These are phyloP conservation scores for Quercus gilva DNA, from an alignment of 306 rosid species.

Conservation along the genomic window DNA sequence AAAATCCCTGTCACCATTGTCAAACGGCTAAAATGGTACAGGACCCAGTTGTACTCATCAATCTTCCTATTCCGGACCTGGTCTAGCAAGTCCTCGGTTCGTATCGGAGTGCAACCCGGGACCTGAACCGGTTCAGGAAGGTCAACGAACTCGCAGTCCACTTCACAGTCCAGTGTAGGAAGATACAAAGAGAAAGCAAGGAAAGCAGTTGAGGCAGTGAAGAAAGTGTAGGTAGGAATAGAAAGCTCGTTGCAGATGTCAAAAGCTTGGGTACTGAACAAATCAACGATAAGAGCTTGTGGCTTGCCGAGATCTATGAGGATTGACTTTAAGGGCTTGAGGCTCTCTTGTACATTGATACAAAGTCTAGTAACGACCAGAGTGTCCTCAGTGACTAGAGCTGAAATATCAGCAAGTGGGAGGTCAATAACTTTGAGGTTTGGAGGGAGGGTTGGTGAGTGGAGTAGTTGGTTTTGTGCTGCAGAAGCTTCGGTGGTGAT, in stretches of 20 bases:
- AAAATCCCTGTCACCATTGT: constrained; percentile 28
- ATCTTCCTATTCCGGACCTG: constrained; percentile 28
- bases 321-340: constrained; percentile 15
- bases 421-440: constrained; percentile 33
- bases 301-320: constrained; percentile 22
- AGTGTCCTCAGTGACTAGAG: not conserved
- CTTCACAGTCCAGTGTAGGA: constrained; percentile 41
- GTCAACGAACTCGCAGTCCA: constrained; percentile 39
- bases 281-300: constrained; percentile 33
- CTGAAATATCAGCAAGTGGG: constrained; percentile 20
- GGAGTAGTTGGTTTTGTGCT: constrained; percentile 31
- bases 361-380: constrained; percentile 7
- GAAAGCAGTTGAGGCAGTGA: constrained; percentile 33
- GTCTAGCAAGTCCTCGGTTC: constrained; percentile 33
- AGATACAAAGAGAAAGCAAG: constrained; percentile 36
- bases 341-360: constrained; percentile 18
- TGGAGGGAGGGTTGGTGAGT: constrained; percentile 25
- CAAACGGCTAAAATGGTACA: constrained; percentile 23
- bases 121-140: constrained; percentile 36
- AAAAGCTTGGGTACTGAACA: constrained; percentile 44
- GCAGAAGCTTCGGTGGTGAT: constrained; percentile 47
- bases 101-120: constrained; percentile 37
- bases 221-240: constrained; percentile 31
- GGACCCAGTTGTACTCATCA: constrained; percentile 39
- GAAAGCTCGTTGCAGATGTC: constrained; percentile 25